Evolutionary conservation across 495 filamentous ascomycete genomes (phyloP), one percentile per base, ranked within the genome.

Genomic region (Podospora fimiseda): DNA sequence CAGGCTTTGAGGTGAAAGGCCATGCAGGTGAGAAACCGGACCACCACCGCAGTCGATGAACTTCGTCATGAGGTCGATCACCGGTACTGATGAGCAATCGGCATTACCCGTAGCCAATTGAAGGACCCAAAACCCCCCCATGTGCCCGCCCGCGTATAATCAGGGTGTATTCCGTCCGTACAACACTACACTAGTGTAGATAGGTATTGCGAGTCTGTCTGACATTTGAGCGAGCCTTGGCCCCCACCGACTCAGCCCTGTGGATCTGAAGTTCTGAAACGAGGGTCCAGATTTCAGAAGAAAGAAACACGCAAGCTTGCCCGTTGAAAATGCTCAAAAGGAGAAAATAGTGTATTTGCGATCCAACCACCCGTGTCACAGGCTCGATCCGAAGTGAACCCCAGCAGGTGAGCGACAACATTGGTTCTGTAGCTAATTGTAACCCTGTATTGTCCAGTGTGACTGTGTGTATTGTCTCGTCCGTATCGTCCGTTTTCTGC

Each of bases 181-280:
- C n/a, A n/a, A n/a, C n/a, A n/a, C n/a, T 33, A 33, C 27, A 5
- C 27, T 33, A 33, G 27, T 18, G 42, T 24, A 13, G 18, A 19
- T 22, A 14, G 18, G n/a, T 22, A 9, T 44, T 44, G 42, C 14
- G 22, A 44, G 42, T 20, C 16, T 18, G 11, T 41, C 13, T n/a
- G 11, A n/a, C 42, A 20, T 44, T 9, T 9, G 42, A 24, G 42
- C 42, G 23, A 21, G 15, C 23, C 42, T 47, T 47, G 24, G 44
- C 44, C 44, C 44, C 44, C 44, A 47, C 44, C 6, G 16, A 23
- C 15, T 18, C 39, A 41, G 16, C 39, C 39, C 39, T 41, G 39
- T n/a, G 39, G 39, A 5, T 33, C 27, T 33, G 5, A 11, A 5
- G 11, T 33, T 33, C 27, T 33, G 27, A 33, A 33, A 33, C 27